Evolutionary conservation across 352 stramenopile species (phyloP).

Genomic region (Globisporangium polare): DNA sequence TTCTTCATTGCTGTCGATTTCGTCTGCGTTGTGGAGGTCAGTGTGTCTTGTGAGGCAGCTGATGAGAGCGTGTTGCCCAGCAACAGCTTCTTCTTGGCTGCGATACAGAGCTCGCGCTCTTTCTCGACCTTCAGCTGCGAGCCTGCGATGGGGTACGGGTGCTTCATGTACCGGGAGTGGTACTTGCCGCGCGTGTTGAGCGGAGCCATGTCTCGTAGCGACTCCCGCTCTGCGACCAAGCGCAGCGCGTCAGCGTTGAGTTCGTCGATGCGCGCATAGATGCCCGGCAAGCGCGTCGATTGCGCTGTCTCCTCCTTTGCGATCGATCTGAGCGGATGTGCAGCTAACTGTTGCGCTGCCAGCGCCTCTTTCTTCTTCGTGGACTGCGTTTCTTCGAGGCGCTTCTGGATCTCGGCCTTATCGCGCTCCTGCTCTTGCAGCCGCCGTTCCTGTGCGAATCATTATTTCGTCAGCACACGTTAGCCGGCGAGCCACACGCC

Average conservation of each 20-base stretch:
- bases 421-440: slow-evolving; percentile 27
- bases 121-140: slow-evolving; percentile 66
- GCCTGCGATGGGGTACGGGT: slow-evolving; percentile 69
- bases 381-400: slow-evolving; percentile 22
- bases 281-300: slow-evolving; percentile 20
- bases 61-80: slow-evolving; percentile 20
- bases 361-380: slow-evolving; percentile 14
- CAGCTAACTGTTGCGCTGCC: neutral
- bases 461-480: neutral
- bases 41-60: neutral
- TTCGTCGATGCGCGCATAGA: slow-evolving; percentile 49
- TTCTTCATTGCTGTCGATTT: neutral
- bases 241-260: slow-evolving; percentile 37
- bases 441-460: slow-evolving; percentile 24
- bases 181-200: slow-evolving; percentile 67
- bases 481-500: neutral
- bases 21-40: neutral
- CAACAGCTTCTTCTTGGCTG: slow-evolving; percentile 68
- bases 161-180: slow-evolving; percentile 59
- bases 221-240: slow-evolving; percentile 38
- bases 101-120: slow-evolving; percentile 48
- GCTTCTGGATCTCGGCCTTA: slow-evolving; percentile 22
- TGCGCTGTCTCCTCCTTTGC: neutral
- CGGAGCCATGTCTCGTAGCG: slow-evolving; percentile 27
- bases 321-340: neutral